Evolutionary conservation across 768 basidiomycete species (phyloP).

Genomic region (Amanita inopinata): DNA sequence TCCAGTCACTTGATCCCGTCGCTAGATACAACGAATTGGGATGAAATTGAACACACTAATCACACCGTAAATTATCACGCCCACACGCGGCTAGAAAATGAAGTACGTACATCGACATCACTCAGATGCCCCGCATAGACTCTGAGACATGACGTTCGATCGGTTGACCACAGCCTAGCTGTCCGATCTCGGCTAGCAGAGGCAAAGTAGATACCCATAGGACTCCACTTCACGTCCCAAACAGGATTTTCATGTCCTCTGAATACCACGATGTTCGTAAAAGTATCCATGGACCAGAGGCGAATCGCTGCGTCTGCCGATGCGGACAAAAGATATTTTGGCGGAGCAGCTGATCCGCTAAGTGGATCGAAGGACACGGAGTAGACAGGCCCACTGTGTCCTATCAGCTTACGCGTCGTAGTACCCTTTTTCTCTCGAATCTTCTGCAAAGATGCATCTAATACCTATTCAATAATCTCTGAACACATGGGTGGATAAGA

Average conservation of each 20-base stretch:
- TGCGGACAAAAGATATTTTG: conserved; percentile 80
- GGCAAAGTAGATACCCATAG: conserved; percentile 97
- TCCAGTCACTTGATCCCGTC: conserved; percentile 94
- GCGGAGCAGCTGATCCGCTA: conserved; percentile 76
- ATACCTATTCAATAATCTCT: conserved; percentile 1
- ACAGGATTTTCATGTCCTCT: conserved; percentile 95
- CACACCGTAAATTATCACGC: conserved; percentile 1
- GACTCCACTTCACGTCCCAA: conserved; percentile 99
- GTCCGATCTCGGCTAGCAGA: conserved; percentile 91
- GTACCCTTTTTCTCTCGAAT: conserved; percentile 74
- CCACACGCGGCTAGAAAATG: conserved; percentile 4
- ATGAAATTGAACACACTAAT: conserved; percentile 89
- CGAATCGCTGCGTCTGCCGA: conserved; percentile 89
- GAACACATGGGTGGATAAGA: background rate
- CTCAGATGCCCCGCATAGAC: conserved; percentile 95
- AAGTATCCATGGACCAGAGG: conserved; percentile 93
- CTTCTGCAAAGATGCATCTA: conserved; percentile 52
- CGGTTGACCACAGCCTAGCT: conserved; percentile 93
- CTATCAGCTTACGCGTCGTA: conserved; percentile 89
- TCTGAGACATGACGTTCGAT: conserved; percentile 74
- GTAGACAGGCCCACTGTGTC: conserved; percentile 95
- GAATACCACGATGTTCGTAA: conserved; percentile 89
- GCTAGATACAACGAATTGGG: conserved; percentile 96
- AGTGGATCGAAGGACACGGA: conserved; percentile 89
- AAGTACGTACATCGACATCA: conserved; percentile 83